These are phyloP conservation scores for Sugiyamaella paludigena DNA, from an alignment of 1,139 yeast species.

Conservation along the genomic window DNA sequence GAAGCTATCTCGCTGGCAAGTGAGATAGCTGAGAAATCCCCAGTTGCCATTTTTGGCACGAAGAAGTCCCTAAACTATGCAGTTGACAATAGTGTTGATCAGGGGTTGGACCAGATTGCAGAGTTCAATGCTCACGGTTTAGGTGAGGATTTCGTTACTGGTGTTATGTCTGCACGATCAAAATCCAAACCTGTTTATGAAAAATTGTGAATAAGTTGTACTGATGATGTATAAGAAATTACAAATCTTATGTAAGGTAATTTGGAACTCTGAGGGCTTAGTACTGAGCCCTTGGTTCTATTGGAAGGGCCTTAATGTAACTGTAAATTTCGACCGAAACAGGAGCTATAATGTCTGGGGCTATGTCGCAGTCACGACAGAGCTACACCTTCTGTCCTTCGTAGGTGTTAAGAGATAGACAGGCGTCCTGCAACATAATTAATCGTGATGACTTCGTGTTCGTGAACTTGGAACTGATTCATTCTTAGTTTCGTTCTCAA, in stretches of 20 bases:
- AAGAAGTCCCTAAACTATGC: constrained; percentile 58
- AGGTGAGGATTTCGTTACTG: constrained; percentile 37
- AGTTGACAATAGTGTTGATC: constrained; percentile 44
- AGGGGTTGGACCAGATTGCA: constrained; percentile 56
- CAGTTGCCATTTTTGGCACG: constrained; percentile 67
- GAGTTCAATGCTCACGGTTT: constrained; percentile 50
- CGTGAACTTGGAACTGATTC: constrained; percentile 3
- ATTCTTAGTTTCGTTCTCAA: neutral
- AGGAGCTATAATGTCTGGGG: too few relatives aligned
- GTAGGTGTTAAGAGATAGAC: too few relatives aligned
- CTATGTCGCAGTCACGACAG: too few relatives aligned
- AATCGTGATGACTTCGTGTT: constrained; percentile 8
- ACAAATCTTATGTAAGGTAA: neutral
- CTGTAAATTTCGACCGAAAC: too few relatives aligned
- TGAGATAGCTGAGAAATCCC: constrained; percentile 48
- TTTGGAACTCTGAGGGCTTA: too few relatives aligned
- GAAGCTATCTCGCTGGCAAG: constrained; percentile 52
- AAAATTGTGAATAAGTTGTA: constrained; percentile 25
- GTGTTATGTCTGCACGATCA: constrained; percentile 32
- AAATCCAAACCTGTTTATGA: constrained; percentile 35
- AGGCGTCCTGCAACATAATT: too few relatives aligned
- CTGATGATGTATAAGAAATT: neutral
- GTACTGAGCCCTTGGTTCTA: too few relatives aligned
- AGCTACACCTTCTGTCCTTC: too few relatives aligned
- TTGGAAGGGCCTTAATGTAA: too few relatives aligned